Base-by-base conservation (phyloP, 805 yeast genomes). In the Candida sonorensis region DNA sequence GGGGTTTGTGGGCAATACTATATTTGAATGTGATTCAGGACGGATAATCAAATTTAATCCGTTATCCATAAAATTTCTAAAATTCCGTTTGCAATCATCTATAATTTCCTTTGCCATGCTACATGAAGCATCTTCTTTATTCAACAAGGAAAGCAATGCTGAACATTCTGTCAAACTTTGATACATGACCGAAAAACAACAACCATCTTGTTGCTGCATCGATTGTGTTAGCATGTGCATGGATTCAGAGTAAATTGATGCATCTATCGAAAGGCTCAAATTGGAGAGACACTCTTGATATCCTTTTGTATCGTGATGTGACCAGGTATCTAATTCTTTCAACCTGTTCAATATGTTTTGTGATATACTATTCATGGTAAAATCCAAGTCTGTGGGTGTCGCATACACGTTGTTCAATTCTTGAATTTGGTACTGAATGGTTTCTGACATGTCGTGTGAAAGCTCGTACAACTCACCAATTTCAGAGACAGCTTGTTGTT, bases 241-340 rank as follows among this genome's bases (percentile, higher is more conserved):
- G 1, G 84, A 68, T 40, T 69, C 68, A 35, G 72, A 66, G 15
- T 78, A 51, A 5, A 79, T 62, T 23, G 77, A 77, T 31, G 61
- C 66, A 25, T 77, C 77, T 3, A 74, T 53, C 0, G 65, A 51
- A 16, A 71, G 74, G 21, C 63, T 66, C 22, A 79, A 51, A 19
- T 64, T 48, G 1, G 56, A 51, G 4, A 75, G 47, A 28, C 63
- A 53, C 2, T 56, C 46, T 11, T 69, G 65, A 35, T 68, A 72
- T 1, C 64, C 36, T 2, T 49, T 33, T 3, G 69, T 57, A 50
- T 75, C 74, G 20, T 50, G 44, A 0, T 59, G 63, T 11, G 61
- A 44, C 87, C 88, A 81, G 4, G 67, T 59, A 21, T 75, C 80
- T 43, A 69, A 51, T 33, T 77, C 80, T 24, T 59, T 47, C 13